phyloP scores from a whole-genome alignment of 2,329 filamentous ascomycete genomes.

The Neurospora crassa region DNA sequence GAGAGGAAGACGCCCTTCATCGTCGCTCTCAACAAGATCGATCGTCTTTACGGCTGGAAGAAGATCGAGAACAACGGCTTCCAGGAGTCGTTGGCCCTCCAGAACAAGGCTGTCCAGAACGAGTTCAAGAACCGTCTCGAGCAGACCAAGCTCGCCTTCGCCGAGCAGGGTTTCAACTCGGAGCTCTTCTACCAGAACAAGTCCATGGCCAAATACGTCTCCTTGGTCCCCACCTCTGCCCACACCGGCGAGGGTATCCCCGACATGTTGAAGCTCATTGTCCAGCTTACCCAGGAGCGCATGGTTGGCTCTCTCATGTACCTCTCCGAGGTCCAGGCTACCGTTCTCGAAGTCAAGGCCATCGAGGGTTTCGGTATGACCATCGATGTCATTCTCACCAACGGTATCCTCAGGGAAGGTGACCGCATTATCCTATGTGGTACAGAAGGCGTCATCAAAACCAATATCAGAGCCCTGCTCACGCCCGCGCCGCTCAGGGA shows the following conservation, averaged over 20 bases:
- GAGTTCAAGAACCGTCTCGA: constrained; percentile 88
- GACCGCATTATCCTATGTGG: constrained; percentile 93
- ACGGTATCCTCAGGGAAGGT: constrained; percentile 88
- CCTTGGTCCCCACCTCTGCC: constrained; percentile 92
- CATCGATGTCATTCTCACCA: constrained; percentile 92
- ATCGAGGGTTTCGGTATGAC: constrained; percentile 98
- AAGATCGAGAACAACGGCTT: constrained; percentile 98
- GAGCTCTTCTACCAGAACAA: constrained; percentile 98
- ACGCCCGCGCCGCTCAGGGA: constrained; percentile 92
- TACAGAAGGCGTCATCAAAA: constrained; percentile 91
- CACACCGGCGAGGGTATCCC: constrained; percentile 99
- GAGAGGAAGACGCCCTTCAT: constrained; percentile 97
- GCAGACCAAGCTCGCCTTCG: constrained; percentile 85
- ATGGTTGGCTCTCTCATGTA: constrained; percentile 99
- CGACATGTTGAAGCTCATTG: constrained; percentile 93
- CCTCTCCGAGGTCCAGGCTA: constrained; percentile 93
- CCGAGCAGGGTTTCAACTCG: constrained; percentile 96
- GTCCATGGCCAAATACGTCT: constrained; percentile 88
- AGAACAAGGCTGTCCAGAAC: constrained; percentile 87
- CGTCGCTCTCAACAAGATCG: constrained; percentile 98
- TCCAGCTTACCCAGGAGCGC: constrained; percentile 87
- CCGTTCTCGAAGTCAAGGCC: constrained; percentile 96
- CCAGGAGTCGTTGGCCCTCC: constrained; percentile 78
- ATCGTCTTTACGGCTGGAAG: constrained; percentile 98
- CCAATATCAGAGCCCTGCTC: constrained; percentile 87